Evolutionary conservation across 345 rosid species (phyloP).

Genomic region (Gossypioides kirkii): DNA sequence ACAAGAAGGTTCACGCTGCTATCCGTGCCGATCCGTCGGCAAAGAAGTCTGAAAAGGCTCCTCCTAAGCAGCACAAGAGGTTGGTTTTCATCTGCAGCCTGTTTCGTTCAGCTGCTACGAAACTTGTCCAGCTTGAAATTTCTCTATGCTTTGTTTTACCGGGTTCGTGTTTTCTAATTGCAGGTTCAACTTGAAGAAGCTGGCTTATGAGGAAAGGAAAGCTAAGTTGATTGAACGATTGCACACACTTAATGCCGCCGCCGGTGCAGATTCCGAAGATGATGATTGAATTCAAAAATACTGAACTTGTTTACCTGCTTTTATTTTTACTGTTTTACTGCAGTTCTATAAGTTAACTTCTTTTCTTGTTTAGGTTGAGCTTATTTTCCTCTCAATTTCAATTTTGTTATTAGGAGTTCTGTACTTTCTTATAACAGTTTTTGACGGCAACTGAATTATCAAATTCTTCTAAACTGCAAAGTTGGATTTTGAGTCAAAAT

Average conservation of each 20-base stretch:
- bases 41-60: constrained; percentile 48
- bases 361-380: no score
- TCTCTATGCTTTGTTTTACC: neutral
- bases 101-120: neutral
- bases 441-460: neutral
- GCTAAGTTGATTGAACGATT: constrained; percentile 69
- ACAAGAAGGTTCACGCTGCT: constrained; percentile 74
- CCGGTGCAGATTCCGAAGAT: constrained; percentile 33
- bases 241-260: constrained; percentile 50
- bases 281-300: constrained; percentile 35
- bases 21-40: constrained; percentile 59
- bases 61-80: constrained; percentile 65
- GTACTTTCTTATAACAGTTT: neutral
- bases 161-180: neutral
- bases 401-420: no score
- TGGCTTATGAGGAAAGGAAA: constrained; percentile 76
- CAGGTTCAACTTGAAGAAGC: constrained; percentile 82
- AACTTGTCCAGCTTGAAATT: neutral
- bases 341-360: neutral
- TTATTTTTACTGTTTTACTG: neutral
- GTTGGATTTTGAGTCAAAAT: constrained; percentile 6
- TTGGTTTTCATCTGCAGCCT: neutral
- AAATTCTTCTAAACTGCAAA: constrained; percentile 19
- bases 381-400: no score
- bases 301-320: neutral